These are phyloP conservation scores for Thalassiosira sp. DNA, from an alignment of 352 stramenopile species.

Conservation along the genomic window DNA sequence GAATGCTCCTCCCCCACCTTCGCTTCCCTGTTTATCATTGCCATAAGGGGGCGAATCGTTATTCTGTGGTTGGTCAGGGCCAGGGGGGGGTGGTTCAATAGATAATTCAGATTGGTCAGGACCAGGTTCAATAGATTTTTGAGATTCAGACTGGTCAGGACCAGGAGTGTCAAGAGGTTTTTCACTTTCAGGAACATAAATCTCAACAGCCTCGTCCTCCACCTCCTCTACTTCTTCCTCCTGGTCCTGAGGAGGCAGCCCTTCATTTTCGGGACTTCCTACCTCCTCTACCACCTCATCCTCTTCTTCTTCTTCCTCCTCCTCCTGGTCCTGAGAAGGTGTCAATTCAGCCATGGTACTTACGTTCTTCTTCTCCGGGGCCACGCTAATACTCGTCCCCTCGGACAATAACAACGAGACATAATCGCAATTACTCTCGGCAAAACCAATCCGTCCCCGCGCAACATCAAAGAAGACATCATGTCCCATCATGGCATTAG, in stretches of 20 bases:
- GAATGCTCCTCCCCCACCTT: background rate
- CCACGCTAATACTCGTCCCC: constrained; percentile 27
- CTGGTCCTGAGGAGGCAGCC: background rate
- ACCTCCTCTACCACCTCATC: constrained; percentile 11
- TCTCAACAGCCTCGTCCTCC: background rate
- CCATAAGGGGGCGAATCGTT: constrained; percentile 15
- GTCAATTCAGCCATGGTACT: constrained; percentile 32
- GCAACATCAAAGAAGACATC: constrained; percentile 85
- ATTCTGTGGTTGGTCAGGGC: constrained; percentile 7
- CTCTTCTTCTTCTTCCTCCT: constrained; percentile 1
- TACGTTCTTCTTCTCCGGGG: constrained; percentile 7
- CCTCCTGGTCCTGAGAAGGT: background rate
- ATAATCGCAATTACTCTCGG: constrained; percentile 81
- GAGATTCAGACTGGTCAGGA: constrained; percentile 1
- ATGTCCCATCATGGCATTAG: constrained; percentile 87
- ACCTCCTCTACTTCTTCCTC: constrained; percentile 14
- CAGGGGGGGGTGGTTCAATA: background rate
- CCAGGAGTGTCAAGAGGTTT: background rate
- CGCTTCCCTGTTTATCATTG: constrained; percentile 14
- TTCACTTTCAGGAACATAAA: constrained; percentile 2
- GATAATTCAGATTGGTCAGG: constrained; percentile 13
- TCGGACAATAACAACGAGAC: constrained; percentile 27
- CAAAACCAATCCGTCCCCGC: constrained; percentile 74
- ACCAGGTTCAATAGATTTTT: background rate
- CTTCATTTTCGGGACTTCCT: too few species aligned